Evolutionary conservation across 768 basidiomycete genomes (phyloP), one percentile per base, ranked within the genome.

Genomic region (Suillus occidentalis): DNA sequence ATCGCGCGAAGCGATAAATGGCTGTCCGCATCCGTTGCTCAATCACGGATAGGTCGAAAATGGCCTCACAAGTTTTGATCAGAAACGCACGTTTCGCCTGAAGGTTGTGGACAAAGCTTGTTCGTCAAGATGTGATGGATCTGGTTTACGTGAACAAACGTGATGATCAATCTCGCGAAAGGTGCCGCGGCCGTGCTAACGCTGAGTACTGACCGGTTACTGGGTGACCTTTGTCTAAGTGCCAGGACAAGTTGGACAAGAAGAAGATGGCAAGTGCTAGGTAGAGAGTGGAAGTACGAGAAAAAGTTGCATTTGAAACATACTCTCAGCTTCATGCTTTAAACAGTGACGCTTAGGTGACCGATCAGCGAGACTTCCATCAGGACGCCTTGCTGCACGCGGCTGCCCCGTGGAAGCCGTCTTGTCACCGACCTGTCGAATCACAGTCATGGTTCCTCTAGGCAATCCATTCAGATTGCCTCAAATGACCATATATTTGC

Each of bases 361-460:
- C 62, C 25, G 65, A 67, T 73, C 63, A 58, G 69, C 60, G 52
- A 50, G 67, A 40, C 40, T 63, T 60, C 64, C 72, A 71, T 60
- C 67, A 70, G 75, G 74, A 73, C 66, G 74, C 73, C 75, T 69
- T 73, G 68, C 75, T 65, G 73, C 72, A 74, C 63, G 65, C 71
- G 71, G 72, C 71, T 65, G 61, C 66, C 67, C 66, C 60, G 72
- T 67, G 70, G 66, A 73, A 70, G 67, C 65, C 70, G 34, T 47
- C 65, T 67, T 65, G 70, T 64, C 63, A 64, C 61, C 45, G 59
- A 36, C 42, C 37, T 31, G 42, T 36, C 60, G 67, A 59, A 65
- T 61, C 43, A 45, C 62, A 65, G 62, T 66, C 65, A 63, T 64
- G 57, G 63, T 68, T 65, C 64, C 65, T 63, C 63, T 14, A 63